phyloP scores from a whole-genome alignment of 2,329 filamentous ascomycete species.

The Cryphonectria nitschkei region DNA sequence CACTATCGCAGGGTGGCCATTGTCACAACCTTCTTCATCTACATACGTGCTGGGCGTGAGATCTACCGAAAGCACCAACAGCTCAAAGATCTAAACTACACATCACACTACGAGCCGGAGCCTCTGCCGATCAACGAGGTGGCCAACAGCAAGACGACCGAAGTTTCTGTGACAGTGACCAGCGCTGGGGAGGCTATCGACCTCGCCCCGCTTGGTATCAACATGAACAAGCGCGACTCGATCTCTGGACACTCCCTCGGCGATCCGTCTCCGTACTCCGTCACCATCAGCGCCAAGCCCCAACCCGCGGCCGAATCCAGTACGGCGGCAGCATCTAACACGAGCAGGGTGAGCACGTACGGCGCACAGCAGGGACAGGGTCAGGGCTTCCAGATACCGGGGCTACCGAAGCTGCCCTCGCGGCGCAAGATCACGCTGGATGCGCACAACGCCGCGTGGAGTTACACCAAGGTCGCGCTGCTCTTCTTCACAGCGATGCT shows the following conservation, averaged over 20 bases:
- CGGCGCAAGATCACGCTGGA: constrained; percentile 49
- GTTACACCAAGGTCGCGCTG: constrained; percentile 71
- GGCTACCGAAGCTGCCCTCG: constrained; percentile 34
- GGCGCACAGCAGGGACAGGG: not conserved
- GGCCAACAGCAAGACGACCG: constrained; percentile 61
- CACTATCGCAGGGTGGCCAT: constrained; percentile 58
- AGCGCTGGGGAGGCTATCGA: constrained; percentile 45
- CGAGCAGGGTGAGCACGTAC: constrained; percentile 20
- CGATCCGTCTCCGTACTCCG: constrained; percentile 47
- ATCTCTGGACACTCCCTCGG: not conserved
- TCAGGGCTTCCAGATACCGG: constrained; percentile 29
- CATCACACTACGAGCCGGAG: constrained; percentile 49
- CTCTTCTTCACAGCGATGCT: constrained; percentile 74
- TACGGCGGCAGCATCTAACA: constrained; percentile 1
- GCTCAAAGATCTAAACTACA: constrained; percentile 54
- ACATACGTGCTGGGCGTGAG: constrained; percentile 65
- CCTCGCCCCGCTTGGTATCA: constrained; percentile 38
- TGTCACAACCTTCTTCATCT: constrained; percentile 64
- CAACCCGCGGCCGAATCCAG: not conserved
- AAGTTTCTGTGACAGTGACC: constrained; percentile 63
- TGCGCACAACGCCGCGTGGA: constrained; percentile 66
- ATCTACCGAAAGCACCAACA: constrained; percentile 70
- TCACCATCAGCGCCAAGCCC: constrained; percentile 47
- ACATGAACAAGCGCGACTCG: constrained; percentile 20
- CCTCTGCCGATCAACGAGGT: constrained; percentile 47